Conservation (phyloP, 2,329 filamentous ascomycete species). For the Fusarium veterinarium region DNA sequence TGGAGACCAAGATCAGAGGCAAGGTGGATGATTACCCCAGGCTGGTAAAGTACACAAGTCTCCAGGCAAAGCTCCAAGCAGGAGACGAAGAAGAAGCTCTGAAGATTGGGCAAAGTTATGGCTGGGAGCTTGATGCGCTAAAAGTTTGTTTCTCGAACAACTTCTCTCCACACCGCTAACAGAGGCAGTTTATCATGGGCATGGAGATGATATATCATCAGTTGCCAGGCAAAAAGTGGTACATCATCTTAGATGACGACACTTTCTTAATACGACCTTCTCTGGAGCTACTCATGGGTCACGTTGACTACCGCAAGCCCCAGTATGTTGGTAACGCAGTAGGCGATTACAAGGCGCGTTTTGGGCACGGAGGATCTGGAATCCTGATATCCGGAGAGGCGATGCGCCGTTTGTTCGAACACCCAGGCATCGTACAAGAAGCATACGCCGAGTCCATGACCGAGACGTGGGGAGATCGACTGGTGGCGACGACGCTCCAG, state of each 20-base stretch:
- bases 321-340: conserved; percentile 68
- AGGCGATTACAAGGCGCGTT: conserved; percentile 65
- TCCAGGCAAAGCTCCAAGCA: conserved; percentile 53
- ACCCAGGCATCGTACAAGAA: conserved; percentile 55
- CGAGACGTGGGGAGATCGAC: conserved; percentile 65
- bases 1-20: conserved; percentile 46
- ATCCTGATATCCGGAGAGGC: conserved; percentile 64
- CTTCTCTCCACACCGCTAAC: conserved; percentile 8
- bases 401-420: conserved; percentile 59
- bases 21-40: conserved; percentile 48
- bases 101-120: conserved; percentile 53
- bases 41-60: conserved; percentile 54
- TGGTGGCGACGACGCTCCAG: conserved; percentile 65
- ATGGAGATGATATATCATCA: conserved; percentile 63
- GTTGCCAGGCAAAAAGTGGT: conserved; percentile 68
- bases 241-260: conserved; percentile 68
- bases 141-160: conserved; percentile 54
- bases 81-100: conserved; percentile 54
- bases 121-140: conserved; percentile 63
- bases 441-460: conserved; percentile 61
- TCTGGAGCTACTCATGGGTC: conserved; percentile 59
- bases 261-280: conserved; percentile 65
- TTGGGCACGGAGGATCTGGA: conserved; percentile 68
- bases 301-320: conserved; percentile 59
- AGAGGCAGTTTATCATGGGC: conserved; percentile 63